Evolutionary conservation across 805 yeast species (phyloP), one percentile per base, ranked within the genome.

Genomic region (Candida piceae): DNA sequence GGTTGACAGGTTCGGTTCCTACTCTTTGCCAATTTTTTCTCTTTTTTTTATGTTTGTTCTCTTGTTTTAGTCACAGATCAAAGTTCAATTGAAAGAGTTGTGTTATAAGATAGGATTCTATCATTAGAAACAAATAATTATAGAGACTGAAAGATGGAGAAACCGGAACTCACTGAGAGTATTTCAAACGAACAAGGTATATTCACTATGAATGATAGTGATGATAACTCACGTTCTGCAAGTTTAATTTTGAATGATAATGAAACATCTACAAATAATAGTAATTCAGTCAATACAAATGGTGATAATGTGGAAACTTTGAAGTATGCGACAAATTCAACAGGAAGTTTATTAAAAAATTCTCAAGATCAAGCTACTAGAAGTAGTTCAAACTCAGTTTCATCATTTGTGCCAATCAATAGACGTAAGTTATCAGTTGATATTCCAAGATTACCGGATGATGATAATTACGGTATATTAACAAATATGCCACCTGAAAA

Each of bases 361-460:
- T n/a, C n/a, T n/a, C n/a, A n/a, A n/a, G n/a, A n/a, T n/a, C n/a
- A n/a, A n/a, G 9, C 18, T 10, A 16, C 30, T 8, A 17, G 20
- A 28, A 28, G 20, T 8, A 16, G 16, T 17, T 19, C 33, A 7
- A 18, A 11, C 7, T 15, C 34, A 4, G 18, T 13, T 9, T 13
- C 31, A n/a, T 9, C 32, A 8, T 23, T 23, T 20, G 11, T 19
- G 7, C 30, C 8, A 28, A n/a, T 6, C 16, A 21, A 39, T 8
- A 38, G 39, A 25, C 36, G 51, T 24, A 44, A 37, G 33, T 29
- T 45, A n/a, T 47, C 52, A 12, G 31, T 46, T 10, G 52, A 48
- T 17, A 40, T 46, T 20, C 58, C 59, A 4, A 39, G 50, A 30
- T 32, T 54, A 8, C 57, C 58, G 2, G 58, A 54, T 34, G 56